These are phyloP conservation scores for Metarhizium humberi DNA, from an alignment of 2,329 filamentous ascomycete species.

Conservation along the genomic window DNA sequence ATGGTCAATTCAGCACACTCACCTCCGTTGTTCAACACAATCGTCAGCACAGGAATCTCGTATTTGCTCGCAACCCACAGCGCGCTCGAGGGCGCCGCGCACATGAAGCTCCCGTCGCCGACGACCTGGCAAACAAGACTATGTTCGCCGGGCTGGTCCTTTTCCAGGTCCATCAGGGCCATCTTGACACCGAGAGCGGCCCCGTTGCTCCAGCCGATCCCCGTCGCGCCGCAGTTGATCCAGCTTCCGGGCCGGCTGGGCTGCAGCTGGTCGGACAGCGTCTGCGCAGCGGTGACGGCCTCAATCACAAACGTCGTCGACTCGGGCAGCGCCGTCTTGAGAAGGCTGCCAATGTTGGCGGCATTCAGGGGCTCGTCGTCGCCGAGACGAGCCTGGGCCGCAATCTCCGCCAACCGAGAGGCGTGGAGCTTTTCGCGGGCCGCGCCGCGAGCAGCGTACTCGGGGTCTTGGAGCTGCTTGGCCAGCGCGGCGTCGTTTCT, in stretches of 20 bases:
- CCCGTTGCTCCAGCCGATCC: constrained; percentile 67
- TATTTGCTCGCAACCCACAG: constrained; percentile 40
- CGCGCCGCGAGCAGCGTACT: constrained; percentile 16
- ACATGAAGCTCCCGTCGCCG: constrained; percentile 40
- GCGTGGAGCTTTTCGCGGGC: constrained; percentile 47
- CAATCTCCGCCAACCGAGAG: constrained; percentile 47
- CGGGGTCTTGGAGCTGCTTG: constrained; percentile 18
- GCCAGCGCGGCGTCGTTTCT: constrained; percentile 21
- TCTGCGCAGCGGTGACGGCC: constrained; percentile 58
- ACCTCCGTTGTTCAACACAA: constrained; percentile 41
- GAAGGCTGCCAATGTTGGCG: constrained; percentile 15
- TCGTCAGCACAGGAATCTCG: constrained; percentile 35
- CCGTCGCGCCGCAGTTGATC: constrained; percentile 70
- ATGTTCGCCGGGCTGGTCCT: constrained; percentile 15
- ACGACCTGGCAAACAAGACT: constrained; percentile 38
- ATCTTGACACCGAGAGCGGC: constrained; percentile 65
- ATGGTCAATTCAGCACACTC: not conserved
- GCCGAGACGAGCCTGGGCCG: constrained; percentile 41
- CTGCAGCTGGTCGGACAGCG: constrained; percentile 59
- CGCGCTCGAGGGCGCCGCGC: constrained; percentile 35
- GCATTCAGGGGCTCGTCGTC: constrained; percentile 37
- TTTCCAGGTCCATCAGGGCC: constrained; percentile 27
- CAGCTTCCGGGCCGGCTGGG: constrained; percentile 56
- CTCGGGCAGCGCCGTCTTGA: constrained; percentile 13
- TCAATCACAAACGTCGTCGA: constrained; percentile 63